phyloP scores from a whole-genome alignment of 2,329 filamentous ascomycete genomes.

The Colletotrichum scovillei region DNA sequence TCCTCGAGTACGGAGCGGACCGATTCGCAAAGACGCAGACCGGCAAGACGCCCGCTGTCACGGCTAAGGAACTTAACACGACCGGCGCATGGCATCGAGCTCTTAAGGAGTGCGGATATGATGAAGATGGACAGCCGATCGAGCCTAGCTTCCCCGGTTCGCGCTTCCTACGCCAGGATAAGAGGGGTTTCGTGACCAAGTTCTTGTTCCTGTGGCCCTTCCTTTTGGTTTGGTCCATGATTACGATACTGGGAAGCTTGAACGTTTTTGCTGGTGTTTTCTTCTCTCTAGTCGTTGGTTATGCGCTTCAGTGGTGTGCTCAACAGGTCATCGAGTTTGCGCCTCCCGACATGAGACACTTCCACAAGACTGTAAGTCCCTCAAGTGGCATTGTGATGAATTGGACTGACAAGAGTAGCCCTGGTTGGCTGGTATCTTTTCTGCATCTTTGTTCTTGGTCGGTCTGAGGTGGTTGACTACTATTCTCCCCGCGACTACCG shows the following conservation, averaged over 20 bases:
- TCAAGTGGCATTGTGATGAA: conserved; percentile 6
- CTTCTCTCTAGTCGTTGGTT: conserved; percentile 72
- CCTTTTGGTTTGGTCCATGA: conserved; percentile 75
- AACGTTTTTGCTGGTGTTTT: conserved; percentile 83
- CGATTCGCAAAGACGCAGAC: conserved; percentile 89
- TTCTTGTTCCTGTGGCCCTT: conserved; percentile 95
- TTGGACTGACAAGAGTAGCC: conserved; percentile 66
- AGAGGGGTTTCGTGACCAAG: conserved; percentile 80
- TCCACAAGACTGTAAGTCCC: conserved; percentile 84
- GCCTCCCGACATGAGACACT: conserved; percentile 86
- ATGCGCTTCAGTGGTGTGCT: conserved; percentile 80
- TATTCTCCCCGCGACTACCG: conserved; percentile 67
- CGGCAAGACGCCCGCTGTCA: conserved; percentile 89
- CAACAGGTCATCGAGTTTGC: conserved; percentile 84
- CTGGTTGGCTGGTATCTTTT: conserved; percentile 94
- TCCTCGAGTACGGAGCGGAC: conserved; percentile 95
- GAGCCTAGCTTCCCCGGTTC: conserved; percentile 78
- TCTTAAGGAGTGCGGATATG: conserved; percentile 85
- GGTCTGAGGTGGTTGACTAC: conserved; percentile 80
- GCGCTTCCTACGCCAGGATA: conserved; percentile 79
- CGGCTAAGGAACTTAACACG: conserved; percentile 92
- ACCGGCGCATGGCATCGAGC: conserved; percentile 84
- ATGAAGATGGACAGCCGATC: conserved; percentile 79
- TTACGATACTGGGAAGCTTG: conserved; percentile 79
- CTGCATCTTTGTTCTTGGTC: conserved; percentile 84